phyloP scores from a whole-genome alignment of 2,329 filamentous ascomycete genomes.

The Colletotrichum liriopes region DNA sequence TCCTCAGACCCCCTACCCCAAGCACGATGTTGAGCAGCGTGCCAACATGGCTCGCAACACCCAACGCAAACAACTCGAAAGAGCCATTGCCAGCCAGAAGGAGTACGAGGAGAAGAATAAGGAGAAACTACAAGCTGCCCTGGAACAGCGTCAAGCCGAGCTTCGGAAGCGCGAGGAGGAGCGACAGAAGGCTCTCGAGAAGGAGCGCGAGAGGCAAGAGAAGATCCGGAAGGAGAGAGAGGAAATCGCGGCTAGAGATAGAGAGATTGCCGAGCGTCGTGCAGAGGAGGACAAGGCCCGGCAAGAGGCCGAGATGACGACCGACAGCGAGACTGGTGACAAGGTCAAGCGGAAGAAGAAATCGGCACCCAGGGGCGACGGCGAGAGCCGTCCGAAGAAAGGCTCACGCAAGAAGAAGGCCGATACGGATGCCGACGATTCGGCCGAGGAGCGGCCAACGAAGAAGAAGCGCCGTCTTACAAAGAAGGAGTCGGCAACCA shows the following conservation, averaged over 20 bases:
- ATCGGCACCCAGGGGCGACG: slow-evolving; percentile 53
- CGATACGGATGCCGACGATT: slow-evolving; percentile 61
- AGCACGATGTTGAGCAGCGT: slow-evolving; percentile 91
- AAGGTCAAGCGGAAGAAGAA: slow-evolving; percentile 85
- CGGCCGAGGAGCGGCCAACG: slow-evolving; percentile 66
- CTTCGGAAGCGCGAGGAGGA: slow-evolving; percentile 84
- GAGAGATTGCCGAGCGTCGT: slow-evolving; percentile 79
- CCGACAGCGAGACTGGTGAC: slow-evolving; percentile 86
- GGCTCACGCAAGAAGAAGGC: slow-evolving; percentile 75
- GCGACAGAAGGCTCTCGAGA: slow-evolving; percentile 76
- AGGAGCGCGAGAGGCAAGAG: slow-evolving; percentile 81
- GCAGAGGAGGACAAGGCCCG: slow-evolving; percentile 78
- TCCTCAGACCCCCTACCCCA: slow-evolving; percentile 86
- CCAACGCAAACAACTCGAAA: slow-evolving; percentile 90
- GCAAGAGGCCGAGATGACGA: slow-evolving; percentile 84
- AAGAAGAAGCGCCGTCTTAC: slow-evolving; percentile 75
- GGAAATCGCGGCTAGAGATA: slow-evolving; percentile 83
- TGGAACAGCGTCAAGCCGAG: slow-evolving; percentile 85
- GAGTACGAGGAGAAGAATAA: slow-evolving; percentile 96
- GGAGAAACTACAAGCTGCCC: slow-evolving; percentile 85
- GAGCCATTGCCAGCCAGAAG: slow-evolving; percentile 85
- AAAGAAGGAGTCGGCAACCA: slow-evolving; percentile 61
- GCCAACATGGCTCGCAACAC: slow-evolving; percentile 98
- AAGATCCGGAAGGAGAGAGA: slow-evolving; percentile 91
- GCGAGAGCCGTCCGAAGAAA: slow-evolving; percentile 53